Base-by-base conservation (phyloP, 2,329 filamentous ascomycete genomes). In the Fusarium haematococcum region DNA sequence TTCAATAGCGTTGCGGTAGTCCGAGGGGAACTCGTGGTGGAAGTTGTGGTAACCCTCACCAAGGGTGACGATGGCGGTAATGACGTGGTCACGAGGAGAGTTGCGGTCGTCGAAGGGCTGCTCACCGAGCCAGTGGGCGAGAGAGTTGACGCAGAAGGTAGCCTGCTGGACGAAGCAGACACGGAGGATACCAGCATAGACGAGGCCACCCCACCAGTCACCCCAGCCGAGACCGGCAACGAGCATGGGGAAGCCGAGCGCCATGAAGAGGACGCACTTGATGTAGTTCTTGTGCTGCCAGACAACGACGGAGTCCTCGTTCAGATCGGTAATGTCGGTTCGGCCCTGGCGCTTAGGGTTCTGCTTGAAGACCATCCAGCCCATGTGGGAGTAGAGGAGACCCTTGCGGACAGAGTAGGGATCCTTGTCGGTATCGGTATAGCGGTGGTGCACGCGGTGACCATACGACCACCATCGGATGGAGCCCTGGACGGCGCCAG, bases 31-130 rank as follows among this genome's bases (percentile, higher is more conserved):
- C 84, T 97, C 94, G 88, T 97, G 94, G 86, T 97, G 94, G 89
- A 97, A 97, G 89, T 97, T 97, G 89, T 97, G 94, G 87, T 97
- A 97, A 33, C 94, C 94, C 85, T 95, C 94, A 58, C 94, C 94
- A 25, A 97, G 92, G 50, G 94, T 97, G 77, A 95, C 92, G 20
- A 97, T 86, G 52, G 94, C 94, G 45, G 94, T 97, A 84, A 97
- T 91, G 81, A 96, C 89, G 84, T 97, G 94, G 80, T 97, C 94
- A 82, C 95, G 92, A 74, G 94, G 95, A 70, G 93, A 95, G 90
- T 97, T 96, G 84, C 94, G 93, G 89, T 97, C 95, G 79, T 97
- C 94, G 82, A 97, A 97, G 70, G 95, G 95, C 86, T 97, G 94
- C 79, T 97, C 95, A 73, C 95, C 94, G 80, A 97, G 92, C 93